Base-by-base conservation (phyloP, 305 asterid genomes). In the Fraxinus sp. region DNA sequence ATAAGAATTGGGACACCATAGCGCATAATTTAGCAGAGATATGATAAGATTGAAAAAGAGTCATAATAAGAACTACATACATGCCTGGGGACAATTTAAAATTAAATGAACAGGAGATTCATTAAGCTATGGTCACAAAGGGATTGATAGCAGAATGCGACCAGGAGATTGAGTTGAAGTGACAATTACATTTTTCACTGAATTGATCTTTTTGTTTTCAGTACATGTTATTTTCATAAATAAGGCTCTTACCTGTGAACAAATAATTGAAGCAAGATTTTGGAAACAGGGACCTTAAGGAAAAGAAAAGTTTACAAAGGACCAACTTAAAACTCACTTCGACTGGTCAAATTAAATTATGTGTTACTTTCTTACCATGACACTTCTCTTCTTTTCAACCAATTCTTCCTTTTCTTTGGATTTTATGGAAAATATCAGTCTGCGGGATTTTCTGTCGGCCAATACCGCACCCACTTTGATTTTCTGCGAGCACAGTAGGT, bases 351-450 rank as follows among this genome's bases (percentile, higher is more conserved):
- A 66, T 66, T 36, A 81, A 26, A 57, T 71, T 49, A 59, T 7
- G 33, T 3, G 57, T 59, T 20, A 79, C 77, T 76, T 85, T 83
- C 87, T 85, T 86, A 93, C 99, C 98, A 95, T 94, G 85, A 95
- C 92, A 80, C 80, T 86, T 88, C 93, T 91, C 89, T 92, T 95
- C 85, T 87, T 94, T 86, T 90, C 91, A 33, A 93, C 88, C 82
- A 87, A 77, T 86, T 94, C 98, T 85, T 95, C 96, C 85, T 91
- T 94, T 87, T 95, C 98, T 84, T 88, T 93, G 13, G 90, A 93
- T 84, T 89, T 95, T 75, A 88, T 75, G 49, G 99, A 90, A 89
- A 95, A 86, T 85, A 94, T 87, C 82, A 95, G 91, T 93, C 87
- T 92, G 80, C 97, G 91, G 37, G 98, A 85, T 81, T 82, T 88